Percentiles rank a stretch among this genome's conserved stretches.
These are phyloP conservation scores for Ajuga chamaepitys DNA, from an alignment of 257 asterid genomes.

Conservation along the genomic window DNA sequence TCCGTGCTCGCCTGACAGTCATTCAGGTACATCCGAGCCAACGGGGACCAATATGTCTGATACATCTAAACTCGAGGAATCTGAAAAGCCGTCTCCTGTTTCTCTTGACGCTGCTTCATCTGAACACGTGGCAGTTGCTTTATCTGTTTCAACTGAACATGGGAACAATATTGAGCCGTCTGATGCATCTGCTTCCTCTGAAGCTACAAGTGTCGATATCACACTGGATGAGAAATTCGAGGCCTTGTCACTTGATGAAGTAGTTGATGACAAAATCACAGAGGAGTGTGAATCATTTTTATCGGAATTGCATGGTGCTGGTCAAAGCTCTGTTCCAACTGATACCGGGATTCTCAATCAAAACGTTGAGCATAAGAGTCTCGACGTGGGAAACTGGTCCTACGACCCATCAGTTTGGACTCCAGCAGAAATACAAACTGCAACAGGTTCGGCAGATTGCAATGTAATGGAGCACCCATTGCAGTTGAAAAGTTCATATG, in stretches of 20 bases:
- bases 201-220: slow-evolving; percentile 17
- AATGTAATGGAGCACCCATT: slow-evolving; percentile 59
- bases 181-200: slow-evolving; percentile 9
- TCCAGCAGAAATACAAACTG: slow-evolving; percentile 62
- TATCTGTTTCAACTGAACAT: slow-evolving; percentile 22
- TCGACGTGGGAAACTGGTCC: slow-evolving; percentile 10
- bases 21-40: slow-evolving; percentile 12
- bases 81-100: slow-evolving; percentile 1
- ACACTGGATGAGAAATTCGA: slow-evolving; percentile 38
- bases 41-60: slow-evolving; percentile 7
- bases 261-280: slow-evolving; percentile 20
- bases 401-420: slow-evolving; percentile 71
- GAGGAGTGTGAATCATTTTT: slow-evolving; percentile 37
- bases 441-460: slow-evolving; percentile 70
- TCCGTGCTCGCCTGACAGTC: slow-evolving; percentile 9
- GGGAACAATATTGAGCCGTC: slow-evolving; percentile 14
- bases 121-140: slow-evolving; percentile 5
- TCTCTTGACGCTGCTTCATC: slow-evolving; percentile 15
- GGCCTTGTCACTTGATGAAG: slow-evolving; percentile 33
- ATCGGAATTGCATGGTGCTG: slow-evolving; percentile 40
- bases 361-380: slow-evolving; percentile 18
- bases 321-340: slow-evolving; percentile 27
- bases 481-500: slow-evolving; percentile 67
- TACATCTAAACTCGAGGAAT: slow-evolving; percentile 16
- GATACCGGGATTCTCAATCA: slow-evolving; percentile 26